phyloP scores from a whole-genome alignment of 257 asterid species.

The Fraxinus quadrangulata region DNA sequence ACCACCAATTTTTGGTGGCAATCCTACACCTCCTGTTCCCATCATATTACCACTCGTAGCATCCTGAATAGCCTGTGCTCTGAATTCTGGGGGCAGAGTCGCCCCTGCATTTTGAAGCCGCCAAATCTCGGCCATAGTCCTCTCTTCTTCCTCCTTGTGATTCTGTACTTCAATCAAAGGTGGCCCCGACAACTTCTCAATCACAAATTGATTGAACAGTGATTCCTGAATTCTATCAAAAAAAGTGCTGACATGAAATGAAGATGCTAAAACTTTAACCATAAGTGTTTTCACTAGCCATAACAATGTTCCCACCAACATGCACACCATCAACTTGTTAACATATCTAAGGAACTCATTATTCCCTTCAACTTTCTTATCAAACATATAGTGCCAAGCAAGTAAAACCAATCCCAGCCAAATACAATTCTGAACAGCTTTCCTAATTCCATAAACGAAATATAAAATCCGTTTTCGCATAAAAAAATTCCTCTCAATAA shows the following conservation, averaged over 20 bases:
- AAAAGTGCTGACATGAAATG: slow-evolving; percentile 94
- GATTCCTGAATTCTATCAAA: slow-evolving; percentile 91
- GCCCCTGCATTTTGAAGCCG: slow-evolving; percentile 81
- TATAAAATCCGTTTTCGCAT: slow-evolving; percentile 74
- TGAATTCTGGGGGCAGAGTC: slow-evolving; percentile 68
- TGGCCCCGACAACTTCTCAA: slow-evolving; percentile 80
- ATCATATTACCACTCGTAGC: slow-evolving; percentile 38
- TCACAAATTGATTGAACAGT: slow-evolving; percentile 74
- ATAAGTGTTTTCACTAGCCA: slow-evolving; percentile 90
- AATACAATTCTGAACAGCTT: slow-evolving; percentile 80
- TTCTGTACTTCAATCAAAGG: slow-evolving; percentile 58
- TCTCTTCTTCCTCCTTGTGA: slow-evolving; percentile 65
- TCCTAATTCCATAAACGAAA: slow-evolving; percentile 80
- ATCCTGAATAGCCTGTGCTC: slow-evolving; percentile 32
- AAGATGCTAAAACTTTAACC: slow-evolving; percentile 90
- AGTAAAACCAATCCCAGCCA: slow-evolving; percentile 83
- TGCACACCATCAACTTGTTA: slow-evolving; percentile 69
- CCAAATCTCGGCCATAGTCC: slow-evolving; percentile 63
- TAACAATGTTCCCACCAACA: slow-evolving; percentile 59
- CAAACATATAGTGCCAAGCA: slow-evolving; percentile 86
- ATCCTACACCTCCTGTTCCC: slow-evolving; percentile 40
- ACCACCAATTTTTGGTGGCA: slow-evolving; percentile 50
- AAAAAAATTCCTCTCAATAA: slow-evolving; percentile 73
- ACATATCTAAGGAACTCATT: slow-evolving; percentile 53
- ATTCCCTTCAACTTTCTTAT: slow-evolving; percentile 47